These are phyloP conservation scores for Wickerhamomyces subpelliculosus DNA, from an alignment of 805 yeast genomes.

Conservation along the genomic window DNA sequence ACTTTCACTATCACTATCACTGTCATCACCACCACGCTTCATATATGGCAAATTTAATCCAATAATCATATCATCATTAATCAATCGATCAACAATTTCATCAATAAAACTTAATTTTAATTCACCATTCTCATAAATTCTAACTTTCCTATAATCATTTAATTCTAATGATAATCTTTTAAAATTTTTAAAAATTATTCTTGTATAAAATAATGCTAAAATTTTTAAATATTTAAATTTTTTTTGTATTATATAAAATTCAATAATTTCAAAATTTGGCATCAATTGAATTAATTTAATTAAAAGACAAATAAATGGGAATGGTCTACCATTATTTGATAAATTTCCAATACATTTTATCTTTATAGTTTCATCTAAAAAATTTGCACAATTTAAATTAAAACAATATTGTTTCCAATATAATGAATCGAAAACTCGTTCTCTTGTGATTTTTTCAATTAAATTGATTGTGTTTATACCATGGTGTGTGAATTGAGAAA, in stretches of 20 bases:
- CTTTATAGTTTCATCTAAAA: conserved; percentile 41
- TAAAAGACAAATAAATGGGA: conserved; percentile 69
- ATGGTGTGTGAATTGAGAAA: conserved; percentile 22
- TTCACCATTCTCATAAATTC: conserved; percentile 34
- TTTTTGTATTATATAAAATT: conserved; percentile 47
- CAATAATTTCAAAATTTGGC: conserved; percentile 54
- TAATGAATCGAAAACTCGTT: conserved; percentile 45
- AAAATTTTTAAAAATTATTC: conserved; percentile 28
- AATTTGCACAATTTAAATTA: conserved; percentile 39
- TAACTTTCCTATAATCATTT: conserved; percentile 64
- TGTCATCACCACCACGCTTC: conserved; percentile 25
- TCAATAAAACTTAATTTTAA: conserved; percentile 54
- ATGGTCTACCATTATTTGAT: conserved; percentile 50
- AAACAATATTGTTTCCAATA: conserved; percentile 55
- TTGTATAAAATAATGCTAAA: conserved; percentile 56
- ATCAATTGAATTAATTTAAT: conserved; percentile 71
- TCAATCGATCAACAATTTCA: conserved; percentile 60
- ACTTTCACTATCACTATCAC: conserved; percentile 14
- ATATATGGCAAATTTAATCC: conserved; percentile 68
- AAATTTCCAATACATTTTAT: conserved; percentile 51
- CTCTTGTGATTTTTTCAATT: conserved; percentile 53
- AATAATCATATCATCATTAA: conserved; percentile 51
- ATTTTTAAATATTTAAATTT: conserved; percentile 76
- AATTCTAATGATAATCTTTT: conserved; percentile 44
- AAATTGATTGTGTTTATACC: conserved; percentile 42